phyloP scores from a whole-genome alignment of 169 alveolate genomes.

The Blepharisma undulans region DNA sequence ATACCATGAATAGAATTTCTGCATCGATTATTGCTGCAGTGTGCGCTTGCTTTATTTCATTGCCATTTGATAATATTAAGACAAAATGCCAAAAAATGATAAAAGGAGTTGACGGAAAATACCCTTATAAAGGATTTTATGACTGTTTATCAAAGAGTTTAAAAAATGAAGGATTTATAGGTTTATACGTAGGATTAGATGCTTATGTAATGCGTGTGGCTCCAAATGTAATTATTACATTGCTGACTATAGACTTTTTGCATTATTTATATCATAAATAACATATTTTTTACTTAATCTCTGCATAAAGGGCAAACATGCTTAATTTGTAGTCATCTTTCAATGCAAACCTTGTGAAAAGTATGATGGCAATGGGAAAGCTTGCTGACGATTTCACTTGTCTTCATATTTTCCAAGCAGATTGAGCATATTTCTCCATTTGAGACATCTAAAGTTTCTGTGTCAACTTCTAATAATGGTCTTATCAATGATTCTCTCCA shows the following conservation, averaged over 20 bases:
- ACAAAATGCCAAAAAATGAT: constrained; percentile 89
- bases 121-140: constrained; percentile 86
- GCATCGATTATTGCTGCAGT: constrained; percentile 93
- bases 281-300: not conserved
- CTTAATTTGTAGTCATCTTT: not conserved
- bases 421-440: not conserved
- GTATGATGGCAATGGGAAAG: not conserved
- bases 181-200: constrained; percentile 93
- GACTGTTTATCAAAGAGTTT: constrained; percentile 85
- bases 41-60: constrained; percentile 91
- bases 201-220: constrained; percentile 95
- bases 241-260: constrained; percentile 87
- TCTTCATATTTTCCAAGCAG: not conserved
- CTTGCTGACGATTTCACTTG: not conserved
- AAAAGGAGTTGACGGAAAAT: constrained; percentile 68
- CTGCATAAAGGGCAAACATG: constrained; percentile 11
- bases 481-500: not conserved
- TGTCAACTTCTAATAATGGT: not conserved
- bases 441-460: not conserved
- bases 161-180: constrained; percentile 88
- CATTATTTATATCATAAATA: constrained; percentile 35
- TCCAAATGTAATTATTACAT: constrained; percentile 94
- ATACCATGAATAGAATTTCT: constrained; percentile 65
- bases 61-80: constrained; percentile 96
- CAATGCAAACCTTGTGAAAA: not conserved